Base-by-base conservation (phyloP, 1,284 basidiomycete genomes). In the Microbotryum intermedium region DNA sequence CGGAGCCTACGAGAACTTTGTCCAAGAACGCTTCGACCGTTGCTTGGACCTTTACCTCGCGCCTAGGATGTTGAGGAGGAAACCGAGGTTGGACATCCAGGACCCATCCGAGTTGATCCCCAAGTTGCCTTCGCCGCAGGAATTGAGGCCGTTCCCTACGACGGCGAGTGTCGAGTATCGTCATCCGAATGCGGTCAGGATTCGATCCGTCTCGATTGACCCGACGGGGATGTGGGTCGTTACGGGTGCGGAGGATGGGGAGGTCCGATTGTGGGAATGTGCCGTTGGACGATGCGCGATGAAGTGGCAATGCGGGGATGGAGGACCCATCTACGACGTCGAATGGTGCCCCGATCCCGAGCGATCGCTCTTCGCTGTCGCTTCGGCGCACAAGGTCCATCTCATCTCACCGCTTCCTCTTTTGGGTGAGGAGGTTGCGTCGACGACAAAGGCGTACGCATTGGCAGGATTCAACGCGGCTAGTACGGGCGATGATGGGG, bases 41-140 rank as follows among this genome's bases (percentile, higher is more conserved):
- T 93, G 95, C 75, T 82, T 99, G 43, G 95, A 99, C 76, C 80
- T 99, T 46, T 99, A 99, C 75, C 83, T 99, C 51, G 95, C 95
- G 7, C 95, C 95, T 44, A 83, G 95, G 54, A 85, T 97, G 69
- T 70, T 72, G 57, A 66, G 76, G 26, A 87, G 92, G 68, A 79
- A 86, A 61, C 84, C 82, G 67, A 91, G 88, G 75, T 82, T 97
- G 51, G 89, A 95, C 72, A 74, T 77, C 52, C 71, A 72, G 49
- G 73, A 77, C 55, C 91, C 95, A 0, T 84, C 87, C 68, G 87
- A 85, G 60, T 80, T 99, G 28, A 85, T 98, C 54, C 95, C 95
- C 46, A 93, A 97, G 76, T 79, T 99, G n/a, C 95, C 95, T 0
- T 88, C 87, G 66, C 93, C 94, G 20, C 87, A 80, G 71, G 94